Evolutionary conservation across 2,329 filamentous ascomycete genomes (phyloP), one percentile per base, ranked within the genome.

Genomic region (Raffaelea albimanens): DNA sequence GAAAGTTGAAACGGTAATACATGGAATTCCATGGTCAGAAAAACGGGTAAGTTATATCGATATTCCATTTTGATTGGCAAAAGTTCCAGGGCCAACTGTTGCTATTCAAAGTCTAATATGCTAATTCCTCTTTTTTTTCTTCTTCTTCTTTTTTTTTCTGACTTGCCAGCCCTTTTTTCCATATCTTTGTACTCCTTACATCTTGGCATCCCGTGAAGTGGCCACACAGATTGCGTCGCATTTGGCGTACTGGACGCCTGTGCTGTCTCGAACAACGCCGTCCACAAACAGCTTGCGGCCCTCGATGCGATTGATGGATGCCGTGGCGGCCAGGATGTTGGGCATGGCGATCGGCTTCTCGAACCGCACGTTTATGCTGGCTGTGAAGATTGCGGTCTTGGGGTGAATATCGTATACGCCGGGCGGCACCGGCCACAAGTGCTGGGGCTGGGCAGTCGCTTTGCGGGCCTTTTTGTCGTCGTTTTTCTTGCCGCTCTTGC

Each of bases 211-310:
- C n/a, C n/a, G 4, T 25, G 5, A 18, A 14, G 42, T 3, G 5
- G 18, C 40, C 31, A 55, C 41, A 47, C 53, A 55, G 45, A 55
- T 46, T 20, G 51, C 53, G 25, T 53, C 51, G 23, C 51, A 49
- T 11, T 34, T 43, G 23, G 49, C 46, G 20, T 39, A 53, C 5
- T 40, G 44, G 5, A 13, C n/a, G 9, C 47, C 49, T 10, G 19
- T 20, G 2, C 21, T 34, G 40, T 50, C 48, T n/a, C 21, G 14
- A 5, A 53, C n/a, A 1, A 18, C 33, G 3, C 52, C 49, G 18
- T 52, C 44, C 3, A 55, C 1, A 22, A 25, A 55, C 3, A 52
- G 18, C 40, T 55, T 55, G 44, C 53, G 51, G 21, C 50, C 41
- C 16, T 54, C 52, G 22, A 55, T 42, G 25, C 46, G 49, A 23